Evolutionary conservation across 139 green algal genomes (phyloP), one percentile per base, ranked within the genome.

Genomic region (Chlorella sp.): DNA sequence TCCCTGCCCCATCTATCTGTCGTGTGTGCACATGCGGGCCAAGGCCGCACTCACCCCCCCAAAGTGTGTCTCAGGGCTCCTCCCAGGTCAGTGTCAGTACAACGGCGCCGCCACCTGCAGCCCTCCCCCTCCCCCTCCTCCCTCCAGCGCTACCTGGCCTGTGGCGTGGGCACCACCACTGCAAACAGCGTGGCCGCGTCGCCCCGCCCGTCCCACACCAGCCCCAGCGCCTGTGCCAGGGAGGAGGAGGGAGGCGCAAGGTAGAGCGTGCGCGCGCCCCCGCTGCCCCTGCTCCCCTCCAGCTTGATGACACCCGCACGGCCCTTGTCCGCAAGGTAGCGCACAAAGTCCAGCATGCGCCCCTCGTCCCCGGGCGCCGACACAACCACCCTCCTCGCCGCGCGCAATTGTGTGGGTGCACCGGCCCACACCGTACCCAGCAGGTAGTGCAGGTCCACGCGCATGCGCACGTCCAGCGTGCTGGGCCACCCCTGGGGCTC

Each of bases 251-350:
- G 42, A 17, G 42, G 42, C 42, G 42, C 42, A 10, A 55, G 42
- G 42, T 55, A 55, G 17, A 55, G 10, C 10, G 42, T 55, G 42
- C 42, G 42, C 10, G 42, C 10, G 42, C 10, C 42, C 10, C 42
- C 42, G 10, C 42, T 24, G 10, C 10, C 10, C 17, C 42, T 17
- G 10, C 10, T 10, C 42, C 10, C 42, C 10, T 79, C 74, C 31
- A 79, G 74, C 68, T 79, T 79, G 36, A 79, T 74, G 1, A 79
- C 74, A 29, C 74, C 74, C 68, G 61, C 23, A n/a, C 74, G 60
- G n/a, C 73, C 69, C 74, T 79, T 79, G 23, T 79, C 74, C 17
- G 61, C 42, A 20, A 79, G 61, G 68, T 79, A 79, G 1, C 51
- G 42, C 10, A 55, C 42, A 55, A 55, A 55, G 10, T 55, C 42